These are phyloP conservation scores for Heliamphora pulchella DNA, from an alignment of 179 eudicot genomes.

Conservation along the genomic window DNA sequence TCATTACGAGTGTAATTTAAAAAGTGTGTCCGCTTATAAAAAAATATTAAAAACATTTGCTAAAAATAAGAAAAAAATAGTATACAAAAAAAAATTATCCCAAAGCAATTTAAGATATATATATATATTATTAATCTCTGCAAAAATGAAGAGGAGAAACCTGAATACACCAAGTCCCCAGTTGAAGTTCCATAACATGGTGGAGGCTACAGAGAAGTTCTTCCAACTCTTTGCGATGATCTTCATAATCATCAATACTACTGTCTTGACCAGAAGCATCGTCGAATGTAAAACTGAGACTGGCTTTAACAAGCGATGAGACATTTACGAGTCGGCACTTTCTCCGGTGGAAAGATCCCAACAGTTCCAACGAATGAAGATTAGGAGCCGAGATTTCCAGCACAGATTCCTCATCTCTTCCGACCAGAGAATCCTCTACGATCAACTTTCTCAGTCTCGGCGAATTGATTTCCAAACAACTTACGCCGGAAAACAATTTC, in stretches of 20 bases:
- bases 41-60: too few species aligned
- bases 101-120: not conserved
- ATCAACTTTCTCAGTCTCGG: not conserved
- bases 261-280: not conserved
- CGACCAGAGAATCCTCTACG: not conserved
- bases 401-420: not conserved
- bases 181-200: constrained; percentile 4
- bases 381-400: constrained; percentile 4
- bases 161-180: constrained; percentile 1
- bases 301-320: not conserved
- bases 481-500: too few species aligned
- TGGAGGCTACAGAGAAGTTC: not conserved
- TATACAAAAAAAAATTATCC: too few species aligned
- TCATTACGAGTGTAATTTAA: too few species aligned
- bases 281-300: not conserved
- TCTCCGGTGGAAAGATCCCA: not conserved
- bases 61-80: too few species aligned
- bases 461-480: not conserved
- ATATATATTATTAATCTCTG: not conserved
- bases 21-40: too few species aligned
- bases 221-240: not conserved
- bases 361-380: not conserved
- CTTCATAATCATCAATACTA: not conserved
- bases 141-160: not conserved
- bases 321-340: not conserved